phyloP scores from a whole-genome alignment of 2,329 filamentous ascomycete species.

The Diplodia corticola region DNA sequence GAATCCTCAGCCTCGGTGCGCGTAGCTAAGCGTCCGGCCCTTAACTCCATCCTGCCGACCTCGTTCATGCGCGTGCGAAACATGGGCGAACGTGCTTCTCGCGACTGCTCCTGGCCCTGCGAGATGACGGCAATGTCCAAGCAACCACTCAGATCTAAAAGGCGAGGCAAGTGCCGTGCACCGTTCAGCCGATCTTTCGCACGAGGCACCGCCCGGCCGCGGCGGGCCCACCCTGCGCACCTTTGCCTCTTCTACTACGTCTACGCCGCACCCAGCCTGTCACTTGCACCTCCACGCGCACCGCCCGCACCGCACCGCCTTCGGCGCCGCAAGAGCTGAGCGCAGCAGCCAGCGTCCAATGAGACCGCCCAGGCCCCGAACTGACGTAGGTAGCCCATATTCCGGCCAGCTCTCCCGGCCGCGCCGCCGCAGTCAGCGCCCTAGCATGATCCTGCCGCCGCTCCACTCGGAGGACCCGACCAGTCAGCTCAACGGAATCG shows the following conservation, averaged over 20 bases:
- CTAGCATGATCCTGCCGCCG: not conserved
- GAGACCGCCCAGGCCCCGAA: not conserved
- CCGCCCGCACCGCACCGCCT: not conserved
- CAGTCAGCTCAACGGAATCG: not conserved
- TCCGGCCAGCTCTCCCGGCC: not conserved
- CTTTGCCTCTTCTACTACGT: not conserved
- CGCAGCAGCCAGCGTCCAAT: not conserved
- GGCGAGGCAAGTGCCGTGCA: not conserved
- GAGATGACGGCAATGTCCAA: not conserved
- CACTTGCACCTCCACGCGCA: constrained; percentile 1
- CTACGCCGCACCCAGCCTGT: not conserved
- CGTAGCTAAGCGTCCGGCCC: not conserved
- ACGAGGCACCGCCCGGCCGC: not conserved
- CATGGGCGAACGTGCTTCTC: constrained; percentile 2
- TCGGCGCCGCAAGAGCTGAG: not conserved
- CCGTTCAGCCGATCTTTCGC: not conserved
- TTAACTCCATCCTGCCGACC: not conserved
- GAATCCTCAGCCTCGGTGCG: not conserved
- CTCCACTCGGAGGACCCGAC: not conserved
- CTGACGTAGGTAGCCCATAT: constrained; percentile 1
- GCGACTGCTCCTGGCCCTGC: not conserved
- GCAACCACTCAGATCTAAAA: not conserved
- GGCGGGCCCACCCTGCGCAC: not conserved
- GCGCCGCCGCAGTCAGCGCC: constrained; percentile 4
- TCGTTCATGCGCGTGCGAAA: constrained; percentile 18